These are phyloP conservation scores for Sugiyamaella pinicola DNA, from an alignment of 1,139 yeast species.

Conservation along the genomic window DNA sequence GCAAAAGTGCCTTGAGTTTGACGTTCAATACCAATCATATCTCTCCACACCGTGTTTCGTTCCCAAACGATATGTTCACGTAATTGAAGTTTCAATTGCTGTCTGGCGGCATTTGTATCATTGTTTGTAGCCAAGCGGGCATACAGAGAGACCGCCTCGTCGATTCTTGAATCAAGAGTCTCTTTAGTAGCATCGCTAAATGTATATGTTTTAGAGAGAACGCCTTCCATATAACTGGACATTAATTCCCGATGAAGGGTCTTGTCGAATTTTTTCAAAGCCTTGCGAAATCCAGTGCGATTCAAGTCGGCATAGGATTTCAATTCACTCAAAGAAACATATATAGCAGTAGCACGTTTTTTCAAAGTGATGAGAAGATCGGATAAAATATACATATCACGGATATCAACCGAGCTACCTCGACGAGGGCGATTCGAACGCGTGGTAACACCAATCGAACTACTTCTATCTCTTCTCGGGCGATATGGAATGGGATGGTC, in stretches of 20 bases:
- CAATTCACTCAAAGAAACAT: conserved; percentile 78
- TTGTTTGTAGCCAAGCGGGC: conserved; percentile 48
- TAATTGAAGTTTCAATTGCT: conserved; percentile 71
- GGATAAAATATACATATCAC: conserved; percentile 16
- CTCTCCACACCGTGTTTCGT: conserved; percentile 96
- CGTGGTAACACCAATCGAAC: conserved; percentile 5
- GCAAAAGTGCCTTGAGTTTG: conserved; percentile 48
- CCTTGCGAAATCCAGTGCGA: conserved; percentile 84
- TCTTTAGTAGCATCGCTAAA: conserved; percentile 52
- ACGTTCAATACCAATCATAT: conserved; percentile 87
- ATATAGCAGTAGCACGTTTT: conserved; percentile 64
- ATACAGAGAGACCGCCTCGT: conserved; percentile 54
- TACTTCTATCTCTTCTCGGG: conserved; percentile 5
- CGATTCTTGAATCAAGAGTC: conserved; percentile 51
- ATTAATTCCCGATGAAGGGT: conserved; percentile 65
- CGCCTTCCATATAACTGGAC: conserved; percentile 47
- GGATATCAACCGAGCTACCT: conserved; percentile 15
- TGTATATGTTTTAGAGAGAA: conserved; percentile 45
- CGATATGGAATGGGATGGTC: conserved; percentile 12
- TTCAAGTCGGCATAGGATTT: conserved; percentile 81
- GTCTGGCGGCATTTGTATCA: conserved; percentile 56
- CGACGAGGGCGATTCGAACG: conserved; percentile 12
- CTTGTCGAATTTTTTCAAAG: conserved; percentile 88
- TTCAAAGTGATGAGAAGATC: conserved; percentile 58
- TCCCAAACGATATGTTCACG: conserved; percentile 96